phyloP scores from a whole-genome alignment of 1,284 basidiomycete species.

The Pascua sp. region DNA sequence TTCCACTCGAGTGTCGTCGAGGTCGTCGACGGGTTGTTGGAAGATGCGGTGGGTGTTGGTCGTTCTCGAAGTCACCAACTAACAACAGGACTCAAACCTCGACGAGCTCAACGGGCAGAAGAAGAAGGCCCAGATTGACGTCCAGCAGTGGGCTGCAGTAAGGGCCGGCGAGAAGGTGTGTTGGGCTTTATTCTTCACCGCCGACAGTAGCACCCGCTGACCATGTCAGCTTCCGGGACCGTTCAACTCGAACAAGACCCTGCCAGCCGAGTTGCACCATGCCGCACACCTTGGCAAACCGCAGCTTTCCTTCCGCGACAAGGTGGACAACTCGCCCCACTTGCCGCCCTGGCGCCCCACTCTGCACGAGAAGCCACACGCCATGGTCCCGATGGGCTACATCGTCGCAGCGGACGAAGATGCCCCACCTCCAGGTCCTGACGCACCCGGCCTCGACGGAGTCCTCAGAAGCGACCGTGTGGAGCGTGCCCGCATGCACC shows the following conservation, averaged over 20 bases:
- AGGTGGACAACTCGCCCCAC: constrained; percentile 58
- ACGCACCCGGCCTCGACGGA: background rate
- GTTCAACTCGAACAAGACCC: constrained; percentile 18
- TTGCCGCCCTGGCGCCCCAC: constrained; percentile 59
- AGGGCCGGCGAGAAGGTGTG: constrained; percentile 29
- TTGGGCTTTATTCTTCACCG: background rate
- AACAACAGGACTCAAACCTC: constrained; percentile 66
- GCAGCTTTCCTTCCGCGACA: constrained; percentile 65
- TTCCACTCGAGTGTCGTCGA: constrained; percentile 73
- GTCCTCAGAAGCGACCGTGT: background rate
- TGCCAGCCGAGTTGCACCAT: constrained; percentile 58
- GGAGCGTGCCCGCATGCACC: constrained; percentile 54
- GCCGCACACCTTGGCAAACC: constrained; percentile 71
- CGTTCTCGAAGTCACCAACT: constrained; percentile 1
- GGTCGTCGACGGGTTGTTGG: constrained; percentile 76
- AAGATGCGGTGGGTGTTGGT: constrained; percentile 64
- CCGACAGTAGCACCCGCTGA: background rate
- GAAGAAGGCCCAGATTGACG: constrained; percentile 55
- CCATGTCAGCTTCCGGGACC: constrained; percentile 31
- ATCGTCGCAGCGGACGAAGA: constrained; percentile 19
- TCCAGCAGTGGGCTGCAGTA: constrained; percentile 28
- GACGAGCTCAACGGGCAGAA: constrained; percentile 72
- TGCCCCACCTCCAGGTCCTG: background rate
- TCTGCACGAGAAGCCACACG: constrained; percentile 65
- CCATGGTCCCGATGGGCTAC: constrained; percentile 67